A percentile compares a stretch with the other conserved stretches of the same genome.
Conservation (phyloP, 2,329 filamentous ascomycete species). For the Calonectria pauciramosa region DNA sequence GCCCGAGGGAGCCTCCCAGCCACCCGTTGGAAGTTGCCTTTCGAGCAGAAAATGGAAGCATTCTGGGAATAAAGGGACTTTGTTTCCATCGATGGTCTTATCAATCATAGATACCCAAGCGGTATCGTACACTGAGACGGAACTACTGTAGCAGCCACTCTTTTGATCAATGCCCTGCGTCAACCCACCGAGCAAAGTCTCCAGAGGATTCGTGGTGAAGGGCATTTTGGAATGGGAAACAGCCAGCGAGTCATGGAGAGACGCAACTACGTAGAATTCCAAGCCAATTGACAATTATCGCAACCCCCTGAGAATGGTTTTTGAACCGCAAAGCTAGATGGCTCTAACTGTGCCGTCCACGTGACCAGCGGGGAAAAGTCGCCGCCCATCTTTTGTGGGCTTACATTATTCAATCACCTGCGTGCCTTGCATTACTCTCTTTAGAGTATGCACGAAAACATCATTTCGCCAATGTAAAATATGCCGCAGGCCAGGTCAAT, state of each 20-base stretch:
- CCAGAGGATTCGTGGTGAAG: background rate
- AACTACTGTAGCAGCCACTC: background rate
- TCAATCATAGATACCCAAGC: constrained; percentile 4
- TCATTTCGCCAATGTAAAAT: background rate
- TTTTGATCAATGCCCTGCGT: background rate
- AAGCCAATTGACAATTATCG: background rate
- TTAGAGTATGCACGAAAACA: background rate
- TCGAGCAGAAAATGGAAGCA: background rate
- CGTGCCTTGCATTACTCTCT: background rate
- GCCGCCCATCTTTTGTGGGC: background rate
- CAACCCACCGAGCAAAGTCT: background rate
- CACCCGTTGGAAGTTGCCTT: background rate
- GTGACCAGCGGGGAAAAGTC: background rate
- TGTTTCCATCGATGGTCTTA: background rate
- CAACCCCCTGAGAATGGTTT: background rate
- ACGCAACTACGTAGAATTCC: background rate
- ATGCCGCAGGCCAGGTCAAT: background rate
- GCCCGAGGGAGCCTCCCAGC: background rate
- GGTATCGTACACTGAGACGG: background rate
- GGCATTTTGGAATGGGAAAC: background rate
- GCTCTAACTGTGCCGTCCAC: background rate
- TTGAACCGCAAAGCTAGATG: background rate
- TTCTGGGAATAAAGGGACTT: background rate
- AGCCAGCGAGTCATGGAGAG: background rate
- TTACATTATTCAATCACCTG: background rate